Base-by-base conservation (phyloP, 345 rosid genomes). In the Brassica rapa region DNA sequence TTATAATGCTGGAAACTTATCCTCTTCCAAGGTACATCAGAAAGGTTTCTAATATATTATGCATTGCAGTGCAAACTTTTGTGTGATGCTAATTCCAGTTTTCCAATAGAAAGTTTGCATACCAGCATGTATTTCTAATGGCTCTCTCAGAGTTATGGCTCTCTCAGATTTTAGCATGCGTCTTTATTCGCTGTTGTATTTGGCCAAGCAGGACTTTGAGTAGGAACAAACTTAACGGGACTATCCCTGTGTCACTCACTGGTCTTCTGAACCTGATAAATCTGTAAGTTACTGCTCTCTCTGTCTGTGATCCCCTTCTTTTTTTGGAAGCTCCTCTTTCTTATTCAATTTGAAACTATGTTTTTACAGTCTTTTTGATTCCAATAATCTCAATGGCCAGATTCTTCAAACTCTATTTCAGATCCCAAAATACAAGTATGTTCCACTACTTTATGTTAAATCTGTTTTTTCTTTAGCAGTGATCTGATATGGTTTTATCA, bases 151-250 rank as follows among this genome's bases (percentile, higher is more conserved):
- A 49, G 33, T 27, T 33, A 16, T 67, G 41, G 35, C 35, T 32
- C 35, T 32, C 35, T 32, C 35, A 32, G 35, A 32, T 32, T 32
- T 32, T 25, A 68, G 59, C 53, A 74, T 70, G 83, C 55, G 16
- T 43, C 21, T 65, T 23, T 25, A 37, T 11, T 71, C 74, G 37
- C 67, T 24, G 9, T 25, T 65, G 57, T 67, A 76, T 78, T 11
- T 49, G 64, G 80, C 24, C 43, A 67, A 75, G 56, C 89, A 93
- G 99, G 91, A 85, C 90, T 4, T 81, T 95, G 84, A 90, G 92
- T 84, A 89, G 88, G 83, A 95, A 95, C 85, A 89, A 90, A 81
- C 96, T 95, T 68, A 82, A 61, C 37, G 98, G 98, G 77, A 80
- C 84, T 63, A 83, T 95, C 69, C 99, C 98, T 9, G 86, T 70